Evolutionary conservation across 805 yeast species (phyloP).

Genomic region (Millerozyma miso): DNA sequence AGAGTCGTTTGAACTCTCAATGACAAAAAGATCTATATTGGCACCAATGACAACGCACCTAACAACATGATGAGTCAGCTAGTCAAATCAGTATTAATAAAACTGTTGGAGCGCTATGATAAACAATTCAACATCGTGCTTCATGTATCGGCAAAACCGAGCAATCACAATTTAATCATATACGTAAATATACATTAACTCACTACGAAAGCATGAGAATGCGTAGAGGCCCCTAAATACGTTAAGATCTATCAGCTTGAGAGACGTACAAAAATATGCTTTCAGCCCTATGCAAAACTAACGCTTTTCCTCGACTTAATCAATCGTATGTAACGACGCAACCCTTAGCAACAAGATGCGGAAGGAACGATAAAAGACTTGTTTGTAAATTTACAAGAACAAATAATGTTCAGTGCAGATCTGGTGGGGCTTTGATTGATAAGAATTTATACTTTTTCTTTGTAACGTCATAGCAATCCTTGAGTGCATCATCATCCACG

Average conservation of each 20-base stretch:
- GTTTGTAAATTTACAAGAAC: no score
- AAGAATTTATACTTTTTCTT: slow-evolving; percentile 67
- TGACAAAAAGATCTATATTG: no score
- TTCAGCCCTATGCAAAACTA: background rate
- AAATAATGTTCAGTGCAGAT: background rate
- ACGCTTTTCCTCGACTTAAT: background rate
- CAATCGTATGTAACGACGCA: background rate
- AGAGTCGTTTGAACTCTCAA: slow-evolving; percentile 46
- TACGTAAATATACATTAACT: background rate
- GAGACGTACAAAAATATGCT: background rate
- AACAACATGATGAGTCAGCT: no score
- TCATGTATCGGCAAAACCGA: background rate
- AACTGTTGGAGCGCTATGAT: no score
- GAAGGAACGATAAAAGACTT: no score
- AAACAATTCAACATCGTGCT: no score
- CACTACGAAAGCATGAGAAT: background rate
- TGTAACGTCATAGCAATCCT: slow-evolving; percentile 66
- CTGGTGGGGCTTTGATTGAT: slow-evolving; percentile 20
- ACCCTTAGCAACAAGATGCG: no score
- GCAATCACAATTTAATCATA: background rate
- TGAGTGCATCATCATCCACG: slow-evolving; percentile 89
- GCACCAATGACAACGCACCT: no score
- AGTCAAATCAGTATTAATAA: no score
- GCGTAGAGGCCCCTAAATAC: background rate
- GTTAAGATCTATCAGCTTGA: background rate